A percentile compares a stretch with the other conserved stretches of the same genome.
These are phyloP conservation scores for Gastrolobium villosum DNA, from an alignment of 306 rosid species.

Conservation along the genomic window DNA sequence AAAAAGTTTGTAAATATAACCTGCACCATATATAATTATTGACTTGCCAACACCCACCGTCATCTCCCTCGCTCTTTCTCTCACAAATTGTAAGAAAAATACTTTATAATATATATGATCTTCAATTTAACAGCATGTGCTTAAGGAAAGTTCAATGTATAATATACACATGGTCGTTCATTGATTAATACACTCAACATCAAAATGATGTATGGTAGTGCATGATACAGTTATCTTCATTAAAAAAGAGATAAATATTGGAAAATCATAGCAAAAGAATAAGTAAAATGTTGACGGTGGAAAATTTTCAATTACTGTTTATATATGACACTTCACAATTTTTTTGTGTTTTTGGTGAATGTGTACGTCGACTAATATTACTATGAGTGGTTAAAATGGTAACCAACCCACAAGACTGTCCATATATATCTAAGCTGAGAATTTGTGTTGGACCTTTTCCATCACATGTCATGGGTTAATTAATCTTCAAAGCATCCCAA, in stretches of 20 bases:
- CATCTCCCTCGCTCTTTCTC: slow-evolving; percentile 15
- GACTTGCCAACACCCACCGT: slow-evolving; percentile 36
- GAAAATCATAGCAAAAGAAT: background rate
- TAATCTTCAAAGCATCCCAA: slow-evolving; percentile 43
- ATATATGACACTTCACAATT: background rate
- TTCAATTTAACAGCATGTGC: background rate
- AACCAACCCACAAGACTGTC: slow-evolving; percentile 67
- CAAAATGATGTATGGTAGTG: too few relatives aligned
- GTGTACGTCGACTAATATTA: slow-evolving; percentile 38
- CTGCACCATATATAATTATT: background rate
- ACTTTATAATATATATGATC: background rate
- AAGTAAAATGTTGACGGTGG: background rate
- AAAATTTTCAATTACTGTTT: background rate
- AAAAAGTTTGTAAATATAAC: too few relatives aligned
- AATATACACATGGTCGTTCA: background rate
- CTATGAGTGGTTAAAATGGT: slow-evolving; percentile 71
- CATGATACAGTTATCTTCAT: too few relatives aligned
- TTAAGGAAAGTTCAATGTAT: background rate
- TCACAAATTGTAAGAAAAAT: background rate
- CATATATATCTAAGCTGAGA: slow-evolving; percentile 9
- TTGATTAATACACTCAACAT: background rate
- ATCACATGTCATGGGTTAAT: background rate
- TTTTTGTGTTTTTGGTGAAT: background rate
- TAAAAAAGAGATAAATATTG: too few relatives aligned
- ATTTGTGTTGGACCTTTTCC: slow-evolving; percentile 47